Base-by-base conservation (phyloP, 2,329 filamentous ascomycete genomes). In the Colletotrichum liaoningense region DNA sequence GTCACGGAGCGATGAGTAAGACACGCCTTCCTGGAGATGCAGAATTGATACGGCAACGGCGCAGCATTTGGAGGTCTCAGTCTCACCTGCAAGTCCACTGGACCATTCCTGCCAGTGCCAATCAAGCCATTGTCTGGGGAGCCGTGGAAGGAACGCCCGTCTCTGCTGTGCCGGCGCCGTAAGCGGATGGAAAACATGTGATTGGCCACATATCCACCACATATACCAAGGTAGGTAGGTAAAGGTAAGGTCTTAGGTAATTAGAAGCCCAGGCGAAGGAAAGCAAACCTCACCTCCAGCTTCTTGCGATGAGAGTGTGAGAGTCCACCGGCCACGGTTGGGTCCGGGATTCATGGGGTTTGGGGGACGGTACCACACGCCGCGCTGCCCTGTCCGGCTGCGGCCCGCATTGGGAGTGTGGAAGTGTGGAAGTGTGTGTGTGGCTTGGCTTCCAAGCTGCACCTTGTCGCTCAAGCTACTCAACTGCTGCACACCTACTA, bases 181-280 rank as follows among this genome's bases (percentile, higher is more conserved):
- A 65, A 66, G 70, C 67, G 26, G 67, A 14, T 49, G 19, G 38
- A 46, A 71, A 62, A 28, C 55, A 71, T 71, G 60, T 74, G 68
- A 72, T 72, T 74, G 71, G 67, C 14, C 30, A 24, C 28, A 35
- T 26, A 14, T 42, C n/a, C 42, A 22, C 30, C 8, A 33, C 9
- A 11, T 8, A 33, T 33, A 33, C 30, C 9, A 11, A 33, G 22
- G 22, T 22, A 8, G 30, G 30, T 33, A 33, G 30, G 35, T 42
- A 16, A 42, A 42, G 14, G 35, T 4, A 42, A 24, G 16, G 33
- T 12, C 33, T 35, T 35, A 35, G 33, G 33, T 35, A 35, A 35
- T 35, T 35, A 1, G 11, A 35, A 35, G 33, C 11, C 11, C 11
- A 35, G 4, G 60, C 5, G 26, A 22, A 52, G 3, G 33, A 26